Evolutionary conservation across 768 basidiomycete genomes (phyloP), one percentile per base, ranked within the genome.

Genomic region (Cubamyces lactineus): DNA sequence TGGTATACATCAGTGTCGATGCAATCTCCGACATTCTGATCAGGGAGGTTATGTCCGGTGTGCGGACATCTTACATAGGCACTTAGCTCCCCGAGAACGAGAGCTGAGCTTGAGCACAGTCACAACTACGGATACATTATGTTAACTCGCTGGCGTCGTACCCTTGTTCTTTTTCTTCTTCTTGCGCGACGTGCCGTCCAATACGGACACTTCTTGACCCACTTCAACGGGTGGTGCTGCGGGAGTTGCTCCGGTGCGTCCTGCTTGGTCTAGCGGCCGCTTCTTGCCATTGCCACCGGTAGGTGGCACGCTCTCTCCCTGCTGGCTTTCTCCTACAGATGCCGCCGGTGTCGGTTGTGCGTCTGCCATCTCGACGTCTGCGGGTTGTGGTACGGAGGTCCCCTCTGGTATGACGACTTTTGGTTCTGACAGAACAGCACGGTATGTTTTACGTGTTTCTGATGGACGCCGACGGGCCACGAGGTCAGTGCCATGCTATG

Each of bases 401-500:
- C 52, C 45, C 16, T 46, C 43, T 2, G 87, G 87, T 1, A 91
- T 72, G 12, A 93, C 80, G 11, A 92, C 71, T 49, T 72, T 83
- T 0, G 92, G 90, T 69, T 91, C 89, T 3, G 91, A 92, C 21
- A 94, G 75, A 0, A 93, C 82, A 0, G 92, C 88, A 5, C 91
- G 84, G 67, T 90, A 92, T 5, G 91, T 92, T 69, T 84, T 85
- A 34, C 92, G 88, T 0, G 91, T 91, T 76, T 91, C 92, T 93
- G 66, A 21, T 7, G 12, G 48, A 13, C 24, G 24, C 48, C 21
- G 42, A 54, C 23, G 30, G 45, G 38, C 13, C 47, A 17, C 21
- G 5, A 28, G 1, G 24, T 50, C 8, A 39, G 15, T 26, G 23
- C 12, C 42, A 12, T 21, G 17, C 49, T 21, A 43, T 8, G 24